Base-by-base conservation (phyloP, 345 rosid genomes). In the Alliaria petiolata region DNA sequence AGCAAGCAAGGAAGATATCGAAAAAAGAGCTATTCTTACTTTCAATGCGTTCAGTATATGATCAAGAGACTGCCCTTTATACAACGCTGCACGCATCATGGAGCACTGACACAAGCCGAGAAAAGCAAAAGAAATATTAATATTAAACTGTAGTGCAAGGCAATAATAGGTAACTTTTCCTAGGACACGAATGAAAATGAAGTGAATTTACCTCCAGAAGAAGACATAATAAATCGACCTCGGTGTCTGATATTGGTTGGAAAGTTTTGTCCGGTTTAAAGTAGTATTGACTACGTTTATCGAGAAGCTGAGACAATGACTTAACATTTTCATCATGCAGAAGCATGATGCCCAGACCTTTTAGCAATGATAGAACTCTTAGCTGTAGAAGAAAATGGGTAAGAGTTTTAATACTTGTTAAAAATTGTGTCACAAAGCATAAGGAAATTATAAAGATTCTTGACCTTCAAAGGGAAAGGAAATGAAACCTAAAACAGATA, bases 211-310 rank as follows among this genome's bases (percentile, higher is more conserved):
- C 96, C 90, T 91, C 96, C 85, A 95, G 77, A 74, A 95, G 81
- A 81, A 88, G 79, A 81, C 96, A 91, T 62, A 95, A 69, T 59
- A 88, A 83, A 73, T 83, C 71, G 67, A 87, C 80, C 76, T 89
- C 99, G 40, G 51, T 65, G 71, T 78, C 77, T 47, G 90, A 85
- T 69, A 95, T 61, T 72, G 84, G 80, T 71, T 65, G 74, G 71
- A 67, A 79, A 31, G 86, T 80, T 70, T 75, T 73, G 26, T 80
- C 83, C 67, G 17, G 67, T 70, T 81, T 81, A 36, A 78, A 63
- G 75, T 66, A 69, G 75, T 67, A 77, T 71, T 74, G 87, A 40
- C 71, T 76, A 67, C 86, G 88, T 60, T 84, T 88, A 70, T 84
- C 72, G 70, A 91, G 74, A 73, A 93, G 95, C 22, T 70, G 70